phyloP scores from a whole-genome alignment of 2,329 filamentous ascomycete genomes.

The Rutstroemia sp. region DNA sequence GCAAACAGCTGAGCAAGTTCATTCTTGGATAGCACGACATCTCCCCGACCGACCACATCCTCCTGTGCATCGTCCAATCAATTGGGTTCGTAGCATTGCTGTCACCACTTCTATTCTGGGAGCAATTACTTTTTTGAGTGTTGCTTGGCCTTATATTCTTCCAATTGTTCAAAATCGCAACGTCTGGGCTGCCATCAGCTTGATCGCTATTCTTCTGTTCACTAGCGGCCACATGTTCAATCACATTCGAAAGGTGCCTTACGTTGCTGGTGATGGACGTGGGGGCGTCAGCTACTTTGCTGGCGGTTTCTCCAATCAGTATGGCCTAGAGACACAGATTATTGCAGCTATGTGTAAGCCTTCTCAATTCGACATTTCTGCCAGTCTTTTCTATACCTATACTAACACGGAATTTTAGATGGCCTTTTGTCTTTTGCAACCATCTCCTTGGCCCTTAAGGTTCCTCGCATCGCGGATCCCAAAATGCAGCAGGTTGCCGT shows the following conservation, averaged over 20 bases:
- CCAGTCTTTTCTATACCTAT: neutral
- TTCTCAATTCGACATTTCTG: constrained; percentile 19
- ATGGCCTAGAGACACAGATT: constrained; percentile 91
- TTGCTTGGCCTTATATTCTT: constrained; percentile 70
- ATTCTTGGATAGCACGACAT: constrained; percentile 71
- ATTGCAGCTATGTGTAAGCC: constrained; percentile 86
- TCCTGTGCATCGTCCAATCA: constrained; percentile 72
- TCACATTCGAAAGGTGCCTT: constrained; percentile 92
- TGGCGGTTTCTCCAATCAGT: constrained; percentile 86
- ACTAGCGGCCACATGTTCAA: constrained; percentile 99
- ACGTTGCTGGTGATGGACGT: constrained; percentile 75
- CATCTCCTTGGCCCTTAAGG: constrained; percentile 86
- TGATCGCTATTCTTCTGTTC: constrained; percentile 86
- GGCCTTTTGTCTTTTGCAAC: constrained; percentile 80
- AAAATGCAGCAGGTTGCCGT: constrained; percentile 75
- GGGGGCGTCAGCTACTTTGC: constrained; percentile 90
- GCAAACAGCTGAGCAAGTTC: constrained; percentile 68
- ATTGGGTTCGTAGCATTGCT: constrained; percentile 70
- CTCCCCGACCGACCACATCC: constrained; percentile 74
- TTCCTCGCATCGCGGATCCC: constrained; percentile 75
- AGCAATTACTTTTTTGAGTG: constrained; percentile 56
- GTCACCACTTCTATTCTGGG: constrained; percentile 64
- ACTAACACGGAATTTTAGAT: constrained; percentile 38
- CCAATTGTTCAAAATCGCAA: constrained; percentile 85
- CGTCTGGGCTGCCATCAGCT: constrained; percentile 82